Percentiles rank a stretch among this genome's conserved stretches.
Conservation (phyloP, 1,284 basidiomycete genomes). For the Porphyrellus sp. region DNA sequence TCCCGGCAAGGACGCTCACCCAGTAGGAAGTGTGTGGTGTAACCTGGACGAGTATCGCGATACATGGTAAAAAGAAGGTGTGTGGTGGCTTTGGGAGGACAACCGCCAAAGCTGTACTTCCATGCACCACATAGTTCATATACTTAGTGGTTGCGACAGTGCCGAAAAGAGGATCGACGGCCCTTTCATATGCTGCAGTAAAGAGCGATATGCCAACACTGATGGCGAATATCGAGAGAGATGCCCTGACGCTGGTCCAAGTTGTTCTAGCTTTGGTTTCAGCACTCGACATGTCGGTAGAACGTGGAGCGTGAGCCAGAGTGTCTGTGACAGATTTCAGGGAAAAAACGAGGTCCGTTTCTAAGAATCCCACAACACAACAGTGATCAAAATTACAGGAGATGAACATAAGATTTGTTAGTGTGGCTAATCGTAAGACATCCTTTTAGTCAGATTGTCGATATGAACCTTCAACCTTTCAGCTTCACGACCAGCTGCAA, state of each 20-base stretch:
- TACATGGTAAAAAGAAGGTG: slow-evolving; percentile 36
- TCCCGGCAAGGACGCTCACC: slow-evolving; percentile 54
- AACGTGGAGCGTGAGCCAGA: no score
- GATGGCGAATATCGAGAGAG: slow-evolving; percentile 34
- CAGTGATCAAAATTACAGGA: neutral
- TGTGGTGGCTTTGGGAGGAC: slow-evolving; percentile 36
- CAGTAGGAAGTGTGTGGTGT: slow-evolving; percentile 64
- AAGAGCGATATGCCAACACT: slow-evolving; percentile 39
- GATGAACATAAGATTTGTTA: neutral
- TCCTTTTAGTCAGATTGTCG: slow-evolving; percentile 37
- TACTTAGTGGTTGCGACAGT: slow-evolving; percentile 37
- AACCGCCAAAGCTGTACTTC: slow-evolving; percentile 36
- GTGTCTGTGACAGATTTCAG: no score
- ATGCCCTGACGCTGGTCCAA: slow-evolving; percentile 16
- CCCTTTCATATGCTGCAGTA: slow-evolving; percentile 40
- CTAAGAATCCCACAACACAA: neutral
- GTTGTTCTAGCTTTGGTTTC: slow-evolving; percentile 5
- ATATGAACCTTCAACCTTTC: slow-evolving; percentile 44
- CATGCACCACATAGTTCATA: slow-evolving; percentile 40
- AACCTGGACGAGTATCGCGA: slow-evolving; percentile 47
- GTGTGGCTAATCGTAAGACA: slow-evolving; percentile 19
- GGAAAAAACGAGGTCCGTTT: neutral
- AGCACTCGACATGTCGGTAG: slow-evolving; percentile 15
- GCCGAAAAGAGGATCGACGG: slow-evolving; percentile 47
- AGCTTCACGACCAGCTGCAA: slow-evolving; percentile 47